Percentiles rank a stretch among this genome's conserved stretches.
Conservation (phyloP, 225 moss, liverwort and hornwort species). For the Physcomitrellopsis africana region DNA sequence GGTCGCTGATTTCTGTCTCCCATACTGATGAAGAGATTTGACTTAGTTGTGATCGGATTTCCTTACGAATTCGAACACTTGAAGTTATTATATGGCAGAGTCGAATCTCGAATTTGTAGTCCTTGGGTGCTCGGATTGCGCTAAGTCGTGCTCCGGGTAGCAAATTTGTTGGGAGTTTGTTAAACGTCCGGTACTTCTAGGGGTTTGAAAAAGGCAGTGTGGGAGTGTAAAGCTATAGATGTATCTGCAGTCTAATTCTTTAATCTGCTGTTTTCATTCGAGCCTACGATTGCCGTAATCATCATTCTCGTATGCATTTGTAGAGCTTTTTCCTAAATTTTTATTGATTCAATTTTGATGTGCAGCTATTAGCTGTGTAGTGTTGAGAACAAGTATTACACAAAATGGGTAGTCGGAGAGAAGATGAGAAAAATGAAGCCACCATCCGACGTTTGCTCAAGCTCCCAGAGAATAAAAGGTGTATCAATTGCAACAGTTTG, state of each 20-base stretch:
- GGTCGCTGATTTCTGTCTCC: background rate
- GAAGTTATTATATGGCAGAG: background rate
- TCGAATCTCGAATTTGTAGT: too few species aligned
- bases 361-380: conserved; percentile 31
- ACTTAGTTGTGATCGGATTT: background rate
- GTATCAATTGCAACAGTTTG: conserved; percentile 66
- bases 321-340: conserved; percentile 23
- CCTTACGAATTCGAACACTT: background rate
- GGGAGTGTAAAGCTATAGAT: background rate
- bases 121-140: too few species aligned
- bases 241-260: background rate
- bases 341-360: conserved; percentile 21
- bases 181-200: too few species aligned
- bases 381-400: conserved; percentile 15
- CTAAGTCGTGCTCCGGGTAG: too few species aligned
- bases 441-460: conserved; percentile 55
- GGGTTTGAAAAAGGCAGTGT: background rate
- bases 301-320: background rate
- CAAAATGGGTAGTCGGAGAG: conserved; percentile 55
- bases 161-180: too few species aligned
- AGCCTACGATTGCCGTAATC: conserved; percentile 1
- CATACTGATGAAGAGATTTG: background rate
- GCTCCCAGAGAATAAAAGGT: conserved; percentile 62
- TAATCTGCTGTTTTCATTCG: background rate
- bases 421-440: conserved; percentile 60